These are phyloP conservation scores for Fusarium paranaense DNA, from an alignment of 2,329 filamentous ascomycete genomes.

Conservation along the genomic window DNA sequence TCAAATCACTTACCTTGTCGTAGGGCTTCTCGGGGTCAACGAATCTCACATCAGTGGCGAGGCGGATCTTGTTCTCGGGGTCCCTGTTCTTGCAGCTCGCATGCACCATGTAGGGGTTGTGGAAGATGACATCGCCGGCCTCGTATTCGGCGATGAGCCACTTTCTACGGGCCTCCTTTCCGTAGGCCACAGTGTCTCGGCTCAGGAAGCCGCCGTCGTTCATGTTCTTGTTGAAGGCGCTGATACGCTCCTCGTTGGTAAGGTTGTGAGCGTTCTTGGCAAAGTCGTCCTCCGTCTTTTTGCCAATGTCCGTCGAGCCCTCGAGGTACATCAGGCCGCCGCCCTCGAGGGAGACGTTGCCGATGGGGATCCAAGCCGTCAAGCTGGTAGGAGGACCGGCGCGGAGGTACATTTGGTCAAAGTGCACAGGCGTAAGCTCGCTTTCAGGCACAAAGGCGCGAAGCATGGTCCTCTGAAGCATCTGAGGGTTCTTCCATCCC, in stretches of 20 bases:
- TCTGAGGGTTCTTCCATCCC: conserved; percentile 22
- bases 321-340: background rate
- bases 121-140: conserved; percentile 25
- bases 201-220: conserved; percentile 25
- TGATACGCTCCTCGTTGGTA: conserved; percentile 17
- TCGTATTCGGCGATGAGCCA: conserved; percentile 30
- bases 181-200: conserved; percentile 19
- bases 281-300: conserved; percentile 25
- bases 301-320: conserved; percentile 18
- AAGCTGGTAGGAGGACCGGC: background rate
- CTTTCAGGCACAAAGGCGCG: background rate
- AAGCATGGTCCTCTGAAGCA: conserved; percentile 19
- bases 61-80: conserved; percentile 15
- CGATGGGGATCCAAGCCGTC: background rate
- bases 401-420: background rate
- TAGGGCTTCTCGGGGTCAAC: background rate
- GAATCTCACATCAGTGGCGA: conserved; percentile 16
- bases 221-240: conserved; percentile 30
- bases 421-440: background rate
- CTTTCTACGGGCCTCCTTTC: conserved; percentile 16
- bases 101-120: conserved; percentile 26
- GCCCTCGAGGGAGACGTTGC: background rate
- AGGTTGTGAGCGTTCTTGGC: conserved; percentile 10
- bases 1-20: background rate
- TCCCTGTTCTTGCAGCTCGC: conserved; percentile 25